These are phyloP conservation scores for Aspergillus intermedius DNA, from an alignment of 2,329 filamentous ascomycete genomes.

Conservation along the genomic window DNA sequence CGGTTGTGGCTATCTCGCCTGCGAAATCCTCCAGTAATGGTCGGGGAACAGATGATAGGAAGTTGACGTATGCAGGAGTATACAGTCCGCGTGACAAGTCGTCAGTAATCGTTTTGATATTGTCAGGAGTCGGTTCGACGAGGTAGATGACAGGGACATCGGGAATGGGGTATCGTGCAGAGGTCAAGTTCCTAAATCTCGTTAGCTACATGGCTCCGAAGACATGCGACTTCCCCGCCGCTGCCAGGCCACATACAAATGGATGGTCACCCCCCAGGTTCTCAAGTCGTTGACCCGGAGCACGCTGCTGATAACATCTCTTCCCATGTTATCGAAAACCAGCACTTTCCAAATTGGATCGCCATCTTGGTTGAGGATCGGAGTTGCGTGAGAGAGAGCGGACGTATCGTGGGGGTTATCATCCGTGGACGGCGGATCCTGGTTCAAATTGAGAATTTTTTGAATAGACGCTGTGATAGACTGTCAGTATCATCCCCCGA, in stretches of 20 bases:
- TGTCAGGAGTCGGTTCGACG: conserved; percentile 77
- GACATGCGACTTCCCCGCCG: not conserved
- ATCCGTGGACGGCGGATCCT: conserved; percentile 50
- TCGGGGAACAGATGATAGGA: conserved; percentile 85
- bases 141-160: conserved; percentile 96
- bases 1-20: conserved; percentile 72
- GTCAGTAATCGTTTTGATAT: conserved; percentile 73
- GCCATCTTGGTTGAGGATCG: conserved; percentile 76
- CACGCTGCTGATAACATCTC: conserved; percentile 95
- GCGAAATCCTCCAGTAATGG: conserved; percentile 93
- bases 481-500: not conserved
- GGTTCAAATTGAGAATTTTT: conserved; percentile 92
- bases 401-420: conserved; percentile 58
- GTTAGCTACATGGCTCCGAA: conserved; percentile 9
- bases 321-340: conserved; percentile 84
- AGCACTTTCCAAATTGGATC: conserved; percentile 97
- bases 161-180: conserved; percentile 79
- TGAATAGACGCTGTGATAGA: conserved; percentile 71
- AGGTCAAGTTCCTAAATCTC: conserved; percentile 63
- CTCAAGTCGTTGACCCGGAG: conserved; percentile 88
- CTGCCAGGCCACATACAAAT: conserved; percentile 62
- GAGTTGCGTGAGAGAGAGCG: conserved; percentile 61
- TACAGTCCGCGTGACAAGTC: conserved; percentile 87
- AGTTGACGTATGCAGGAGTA: conserved; percentile 92
- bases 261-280: conserved; percentile 91